Conservation (phyloP, 495 filamentous ascomycete genomes). For the Evernia prunastri region DNA sequence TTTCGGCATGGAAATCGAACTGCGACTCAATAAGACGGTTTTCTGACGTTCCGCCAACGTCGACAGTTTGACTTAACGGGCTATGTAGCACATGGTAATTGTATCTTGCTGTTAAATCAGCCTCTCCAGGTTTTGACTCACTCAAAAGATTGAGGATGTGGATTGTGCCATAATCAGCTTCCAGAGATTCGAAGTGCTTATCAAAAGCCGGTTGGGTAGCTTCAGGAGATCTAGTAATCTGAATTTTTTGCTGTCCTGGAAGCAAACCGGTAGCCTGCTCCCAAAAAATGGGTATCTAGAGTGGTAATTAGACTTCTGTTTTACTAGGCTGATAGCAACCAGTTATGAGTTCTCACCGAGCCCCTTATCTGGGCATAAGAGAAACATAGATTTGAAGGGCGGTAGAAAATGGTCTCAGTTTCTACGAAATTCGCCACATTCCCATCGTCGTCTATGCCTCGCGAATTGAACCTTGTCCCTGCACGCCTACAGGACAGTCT, state of each 20-base stretch:
- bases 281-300: constrained; percentile 97
- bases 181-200: constrained; percentile 81
- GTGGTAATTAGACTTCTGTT: too few species aligned
- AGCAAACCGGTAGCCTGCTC: constrained; percentile 84
- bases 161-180: constrained; percentile 76
- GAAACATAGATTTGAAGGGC: constrained; percentile 67
- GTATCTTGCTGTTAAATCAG: constrained; percentile 71
- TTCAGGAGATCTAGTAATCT: constrained; percentile 79
- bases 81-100: constrained; percentile 68
- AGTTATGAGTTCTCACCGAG: too few species aligned
- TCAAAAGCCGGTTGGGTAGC: constrained; percentile 94
- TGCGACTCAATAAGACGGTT: constrained; percentile 72
- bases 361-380: constrained; percentile 91
- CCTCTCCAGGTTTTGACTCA: constrained; percentile 74
- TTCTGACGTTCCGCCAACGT: constrained; percentile 42
- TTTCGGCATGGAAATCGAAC: constrained; percentile 94
- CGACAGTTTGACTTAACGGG: constrained; percentile 49
- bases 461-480: constrained; percentile 90
- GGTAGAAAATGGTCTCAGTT: constrained; percentile 63
- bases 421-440: constrained; percentile 92
- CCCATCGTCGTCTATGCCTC: constrained; percentile 95
- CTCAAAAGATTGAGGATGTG: constrained; percentile 91
- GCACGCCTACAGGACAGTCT: constrained; percentile 86
- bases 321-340: too few species aligned
- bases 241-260: constrained; percentile 91